These are phyloP conservation scores for Ambrosiella cleistominuta DNA, from an alignment of 2,329 filamentous ascomycete species.

Conservation along the genomic window DNA sequence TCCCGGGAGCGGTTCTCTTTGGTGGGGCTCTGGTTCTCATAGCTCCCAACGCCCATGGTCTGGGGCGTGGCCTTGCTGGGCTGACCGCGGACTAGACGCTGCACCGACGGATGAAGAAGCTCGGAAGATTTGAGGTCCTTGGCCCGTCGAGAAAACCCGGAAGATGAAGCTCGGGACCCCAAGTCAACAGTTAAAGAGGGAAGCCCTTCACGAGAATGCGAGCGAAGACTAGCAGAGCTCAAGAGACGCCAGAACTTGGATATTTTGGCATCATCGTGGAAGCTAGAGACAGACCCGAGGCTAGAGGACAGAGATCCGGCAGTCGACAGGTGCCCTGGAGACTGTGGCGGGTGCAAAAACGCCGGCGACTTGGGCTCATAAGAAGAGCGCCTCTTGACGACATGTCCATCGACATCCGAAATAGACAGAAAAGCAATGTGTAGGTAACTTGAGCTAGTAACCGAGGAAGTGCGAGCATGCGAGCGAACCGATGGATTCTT, in stretches of 20 bases:
- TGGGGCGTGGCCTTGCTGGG: constrained; percentile 31
- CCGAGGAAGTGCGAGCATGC: constrained; percentile 6
- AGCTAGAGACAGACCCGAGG: not conserved
- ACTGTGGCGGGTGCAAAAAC: constrained; percentile 1
- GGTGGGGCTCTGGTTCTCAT: constrained; percentile 18
- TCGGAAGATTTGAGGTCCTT: constrained; percentile 21
- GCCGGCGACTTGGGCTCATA: constrained; percentile 5
- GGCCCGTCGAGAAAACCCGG: not conserved
- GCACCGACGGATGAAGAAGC: constrained; percentile 17
- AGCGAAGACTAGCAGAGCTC: constrained; percentile 18
- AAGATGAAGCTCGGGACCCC: constrained; percentile 18
- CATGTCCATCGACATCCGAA: not conserved
- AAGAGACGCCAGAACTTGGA: constrained; percentile 26
- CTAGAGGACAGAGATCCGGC: not conserved
- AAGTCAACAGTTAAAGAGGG: constrained; percentile 20
- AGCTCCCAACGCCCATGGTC: constrained; percentile 32
- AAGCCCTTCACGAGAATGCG: constrained; percentile 12
- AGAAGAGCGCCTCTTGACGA: constrained; percentile 1
- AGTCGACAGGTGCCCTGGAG: not conserved
- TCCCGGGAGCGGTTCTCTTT: constrained; percentile 1
- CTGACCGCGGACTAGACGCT: constrained; percentile 23
- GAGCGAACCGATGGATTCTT: constrained; percentile 5
- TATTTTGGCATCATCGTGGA: constrained; percentile 16
- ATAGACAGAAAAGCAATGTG: constrained; percentile 5
- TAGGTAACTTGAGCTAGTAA: not conserved